A percentile compares a stretch with the other conserved stretches of the same genome.
Evolutionary conservation across 768 basidiomycete genomes (phyloP).

Genomic region (Infundibulicybe gibba): DNA sequence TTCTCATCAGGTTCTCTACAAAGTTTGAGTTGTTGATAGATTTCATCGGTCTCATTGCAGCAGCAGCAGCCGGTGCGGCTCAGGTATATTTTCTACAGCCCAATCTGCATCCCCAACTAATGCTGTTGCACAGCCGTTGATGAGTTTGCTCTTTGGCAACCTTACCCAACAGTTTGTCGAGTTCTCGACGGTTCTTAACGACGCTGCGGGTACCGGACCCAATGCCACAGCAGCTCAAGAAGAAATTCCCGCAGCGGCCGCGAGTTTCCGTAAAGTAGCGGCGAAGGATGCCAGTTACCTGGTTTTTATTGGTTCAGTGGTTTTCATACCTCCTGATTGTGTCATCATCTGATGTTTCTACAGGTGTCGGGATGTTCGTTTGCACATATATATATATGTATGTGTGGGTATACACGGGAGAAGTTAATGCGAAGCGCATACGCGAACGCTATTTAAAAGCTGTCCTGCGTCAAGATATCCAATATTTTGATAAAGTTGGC

Average conservation of each 20-base stretch:
- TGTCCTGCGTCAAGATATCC: slow-evolving; percentile 81
- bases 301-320: slow-evolving; percentile 54
- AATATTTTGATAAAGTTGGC: slow-evolving; percentile 88
- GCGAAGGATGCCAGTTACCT: slow-evolving; percentile 61
- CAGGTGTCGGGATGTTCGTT: slow-evolving; percentile 72
- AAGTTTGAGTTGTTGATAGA: slow-evolving; percentile 63
- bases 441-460: slow-evolving; percentile 81
- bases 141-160: slow-evolving; percentile 83
- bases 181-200: slow-evolving; percentile 36
- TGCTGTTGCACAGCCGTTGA: slow-evolving; percentile 48
- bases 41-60: slow-evolving; percentile 66
- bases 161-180: slow-evolving; percentile 71
- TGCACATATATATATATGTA: slow-evolving; percentile 74
- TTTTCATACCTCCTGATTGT: slow-evolving; percentile 1
- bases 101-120: background rate
- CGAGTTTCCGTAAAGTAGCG: slow-evolving; percentile 48
- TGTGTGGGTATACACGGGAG: slow-evolving; percentile 72
- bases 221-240: slow-evolving; percentile 21
- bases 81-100: slow-evolving; percentile 45
- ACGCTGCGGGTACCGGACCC: slow-evolving; percentile 19
- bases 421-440: slow-evolving; percentile 78
- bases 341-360: slow-evolving; percentile 2
- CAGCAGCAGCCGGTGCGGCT: slow-evolving; percentile 76
- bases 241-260: slow-evolving; percentile 30
- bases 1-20: slow-evolving; percentile 63